Evolutionary conservation across 768 basidiomycete genomes (phyloP).

Genomic region (Trametes cubensis): DNA sequence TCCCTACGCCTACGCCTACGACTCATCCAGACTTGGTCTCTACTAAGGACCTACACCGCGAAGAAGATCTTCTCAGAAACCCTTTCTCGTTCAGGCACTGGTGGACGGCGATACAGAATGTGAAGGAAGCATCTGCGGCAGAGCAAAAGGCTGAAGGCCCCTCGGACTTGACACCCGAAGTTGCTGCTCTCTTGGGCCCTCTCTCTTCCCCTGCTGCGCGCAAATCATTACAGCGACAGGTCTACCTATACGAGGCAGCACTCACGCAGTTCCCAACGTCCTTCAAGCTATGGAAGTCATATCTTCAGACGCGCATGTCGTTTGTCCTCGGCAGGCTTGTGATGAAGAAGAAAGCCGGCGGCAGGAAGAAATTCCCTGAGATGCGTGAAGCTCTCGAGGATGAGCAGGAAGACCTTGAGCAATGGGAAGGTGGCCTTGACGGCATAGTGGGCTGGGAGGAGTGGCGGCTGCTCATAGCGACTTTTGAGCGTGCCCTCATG

Average conservation of each 20-base stretch:
- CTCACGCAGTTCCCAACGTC: constrained; percentile 83
- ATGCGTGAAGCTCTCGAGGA: constrained; percentile 90
- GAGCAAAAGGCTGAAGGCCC: constrained; percentile 60
- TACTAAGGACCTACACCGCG: constrained; percentile 77
- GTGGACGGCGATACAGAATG: constrained; percentile 83
- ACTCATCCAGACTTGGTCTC: constrained; percentile 78
- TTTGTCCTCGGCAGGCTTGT: constrained; percentile 83
- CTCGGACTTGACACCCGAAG: constrained; percentile 50
- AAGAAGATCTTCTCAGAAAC: constrained; percentile 93
- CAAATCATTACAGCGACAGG: constrained; percentile 77
- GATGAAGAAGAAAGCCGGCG: constrained; percentile 76
- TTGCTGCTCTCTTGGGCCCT: constrained; percentile 69
- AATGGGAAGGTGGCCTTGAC: constrained; percentile 88
- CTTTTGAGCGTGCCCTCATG: constrained; percentile 91
- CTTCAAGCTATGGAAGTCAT: constrained; percentile 96
- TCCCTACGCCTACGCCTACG: constrained; percentile 79
- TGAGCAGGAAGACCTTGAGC: constrained; percentile 74
- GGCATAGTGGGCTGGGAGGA: constrained; percentile 94
- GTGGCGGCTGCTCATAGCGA: constrained; percentile 87
- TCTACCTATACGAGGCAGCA: constrained; percentile 93
- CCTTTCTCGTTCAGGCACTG: constrained; percentile 90
- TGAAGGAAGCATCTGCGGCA: constrained; percentile 64
- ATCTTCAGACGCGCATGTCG: constrained; percentile 78
- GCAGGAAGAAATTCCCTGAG: constrained; percentile 88
- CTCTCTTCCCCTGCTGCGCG: constrained; percentile 75